These are phyloP conservation scores for Camelina neglecta DNA, from an alignment of 345 rosid species.

Conservation along the genomic window DNA sequence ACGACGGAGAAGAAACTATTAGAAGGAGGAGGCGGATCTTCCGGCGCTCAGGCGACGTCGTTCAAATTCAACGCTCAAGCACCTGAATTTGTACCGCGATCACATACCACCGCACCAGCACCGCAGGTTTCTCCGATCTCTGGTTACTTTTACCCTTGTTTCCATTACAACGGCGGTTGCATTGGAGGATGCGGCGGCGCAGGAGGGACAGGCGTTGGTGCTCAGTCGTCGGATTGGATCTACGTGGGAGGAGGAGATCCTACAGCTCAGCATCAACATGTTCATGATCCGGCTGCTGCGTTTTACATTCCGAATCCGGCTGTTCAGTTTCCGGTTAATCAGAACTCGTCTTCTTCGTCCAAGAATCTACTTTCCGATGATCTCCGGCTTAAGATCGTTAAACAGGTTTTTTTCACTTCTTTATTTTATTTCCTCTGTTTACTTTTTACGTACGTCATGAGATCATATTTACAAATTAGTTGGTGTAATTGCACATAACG, in stretches of 20 bases:
- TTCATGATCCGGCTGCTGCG: conserved; percentile 44
- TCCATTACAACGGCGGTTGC: conserved; percentile 54
- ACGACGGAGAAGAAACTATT: conserved; percentile 28
- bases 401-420: conserved; percentile 60
- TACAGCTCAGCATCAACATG: conserved; percentile 38
- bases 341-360: conserved; percentile 47
- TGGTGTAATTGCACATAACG: background rate
- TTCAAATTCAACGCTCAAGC: conserved; percentile 96
- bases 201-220: conserved; percentile 25
- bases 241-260: conserved; percentile 76
- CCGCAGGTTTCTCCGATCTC: conserved; percentile 50
- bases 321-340: conserved; percentile 50
- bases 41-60: conserved; percentile 39
- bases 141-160: conserved; percentile 72
- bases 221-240: conserved; percentile 77
- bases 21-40: conserved; percentile 41
- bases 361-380: conserved; percentile 68
- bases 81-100: conserved; percentile 85
- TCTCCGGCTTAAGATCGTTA: conserved; percentile 80
- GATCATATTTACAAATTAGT: background rate
- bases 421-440: too few relatives aligned
- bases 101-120: conserved; percentile 53
- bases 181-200: conserved; percentile 36
- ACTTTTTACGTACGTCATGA: background rate
- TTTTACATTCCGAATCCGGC: conserved; percentile 59